Evolutionary conservation across 2,329 filamentous ascomycete genomes (phyloP), one percentile per base, ranked within the genome.

Genomic region (Botrytis porri): DNA sequence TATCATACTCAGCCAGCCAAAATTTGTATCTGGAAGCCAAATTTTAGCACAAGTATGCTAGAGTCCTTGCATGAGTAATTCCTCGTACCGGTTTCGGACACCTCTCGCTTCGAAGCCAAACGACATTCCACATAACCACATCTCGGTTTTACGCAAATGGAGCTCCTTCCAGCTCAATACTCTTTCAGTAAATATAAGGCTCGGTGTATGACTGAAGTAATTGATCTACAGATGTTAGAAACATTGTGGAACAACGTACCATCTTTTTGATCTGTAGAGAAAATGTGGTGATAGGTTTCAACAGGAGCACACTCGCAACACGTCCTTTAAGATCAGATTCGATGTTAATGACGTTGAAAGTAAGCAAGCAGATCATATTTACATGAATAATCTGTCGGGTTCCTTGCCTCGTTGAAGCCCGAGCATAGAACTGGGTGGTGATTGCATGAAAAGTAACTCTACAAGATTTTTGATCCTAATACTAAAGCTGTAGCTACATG

Each of bases 11-110:
- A n/a, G 57, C 22, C 4, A 43, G 45, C 22, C 20, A 37, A 22
- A 37, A 25, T 22, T 39, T 14, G 35, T 61, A 14, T 59, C 37
- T 29, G 29, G 29, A 61, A 51, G 61, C 39, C 75, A 37, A 29
- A 18, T 97, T 80, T 97, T 94, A 0, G 93, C 93, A 0, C 92
- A 85, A 0, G 94, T 94, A 84, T 97, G 94, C 81, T 97, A 94
- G 65, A 45, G 51, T 51, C 32, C 16, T 51, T 25, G 18, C 22
- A 18, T 71, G 25, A 63, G 74, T 51, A 66, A 22, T 45, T 43
- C 16, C 48, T 32, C 29, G 39, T 18, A 16, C 43, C 18, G 32
- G 41, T 65, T 63, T 74, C 74, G 3, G 91, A 94, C 37, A 51
- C 48, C 4, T 6, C 14, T 51, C 5, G 48, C 48, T 51, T 51